Conservation (phyloP, 2,329 filamentous ascomycete genomes). For the Pseudocercospora crystallina region DNA sequence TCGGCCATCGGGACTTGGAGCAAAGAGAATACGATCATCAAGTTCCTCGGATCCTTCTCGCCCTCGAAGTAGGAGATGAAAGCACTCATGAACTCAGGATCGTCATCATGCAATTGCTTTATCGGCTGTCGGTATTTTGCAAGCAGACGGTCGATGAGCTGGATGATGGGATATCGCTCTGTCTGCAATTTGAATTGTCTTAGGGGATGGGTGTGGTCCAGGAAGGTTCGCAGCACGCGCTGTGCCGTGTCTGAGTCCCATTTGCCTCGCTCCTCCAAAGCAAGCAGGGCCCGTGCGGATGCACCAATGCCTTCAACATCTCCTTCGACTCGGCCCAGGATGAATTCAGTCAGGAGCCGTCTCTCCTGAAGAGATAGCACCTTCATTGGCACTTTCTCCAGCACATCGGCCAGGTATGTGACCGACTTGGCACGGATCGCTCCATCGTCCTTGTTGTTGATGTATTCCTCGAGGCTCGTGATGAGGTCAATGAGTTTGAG, state of each 20-base stretch:
- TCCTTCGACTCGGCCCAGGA: slow-evolving; percentile 63
- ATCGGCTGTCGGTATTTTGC: slow-evolving; percentile 60
- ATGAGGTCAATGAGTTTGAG: slow-evolving; percentile 62
- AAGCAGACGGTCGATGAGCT: slow-evolving; percentile 62
- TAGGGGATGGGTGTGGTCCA: slow-evolving; percentile 57
- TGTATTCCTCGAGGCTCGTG: slow-evolving; percentile 64
- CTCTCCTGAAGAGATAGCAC: slow-evolving; percentile 62
- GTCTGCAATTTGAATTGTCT: slow-evolving; percentile 62
- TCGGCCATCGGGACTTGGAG: slow-evolving; percentile 66
- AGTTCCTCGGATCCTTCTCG: slow-evolving; percentile 67
- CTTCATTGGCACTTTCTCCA: slow-evolving; percentile 52
- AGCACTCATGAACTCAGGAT: slow-evolving; percentile 57
- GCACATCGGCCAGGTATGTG: slow-evolving; percentile 53
- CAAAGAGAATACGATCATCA: slow-evolving; percentile 70
- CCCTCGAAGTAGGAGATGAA: slow-evolving; percentile 66
- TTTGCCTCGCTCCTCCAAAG: slow-evolving; percentile 59
- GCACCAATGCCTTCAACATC: slow-evolving; percentile 54
- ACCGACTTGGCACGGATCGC: slow-evolving; percentile 59
- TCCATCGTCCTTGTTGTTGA: slow-evolving; percentile 63
- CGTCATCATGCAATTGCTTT: slow-evolving; percentile 54
- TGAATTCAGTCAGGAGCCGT: slow-evolving; percentile 60
- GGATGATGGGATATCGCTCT: slow-evolving; percentile 61
- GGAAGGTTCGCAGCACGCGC: slow-evolving; percentile 52
- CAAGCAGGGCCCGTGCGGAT: slow-evolving; percentile 58
- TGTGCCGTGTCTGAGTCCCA: slow-evolving; percentile 59